Conservation (phyloP, 2,329 filamentous ascomycete species). For the Kalmusia sp. region DNA sequence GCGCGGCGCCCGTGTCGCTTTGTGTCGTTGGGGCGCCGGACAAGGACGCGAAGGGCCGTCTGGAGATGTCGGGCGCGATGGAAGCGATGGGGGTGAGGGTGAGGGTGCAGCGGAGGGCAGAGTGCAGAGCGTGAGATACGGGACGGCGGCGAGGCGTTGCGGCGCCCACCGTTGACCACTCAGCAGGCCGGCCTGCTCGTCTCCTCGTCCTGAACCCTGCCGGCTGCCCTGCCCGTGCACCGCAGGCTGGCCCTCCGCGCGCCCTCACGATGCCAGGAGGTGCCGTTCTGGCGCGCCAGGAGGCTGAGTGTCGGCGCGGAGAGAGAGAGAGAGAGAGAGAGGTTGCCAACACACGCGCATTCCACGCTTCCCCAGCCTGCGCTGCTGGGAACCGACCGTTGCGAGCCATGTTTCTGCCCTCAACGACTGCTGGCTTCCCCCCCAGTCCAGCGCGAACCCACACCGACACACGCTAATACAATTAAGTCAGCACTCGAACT, state of each 20-base stretch:
- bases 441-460: not conserved
- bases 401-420: conserved; percentile 1
- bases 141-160: conserved; percentile 2
- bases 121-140: conserved; percentile 3
- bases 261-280: too few species aligned
- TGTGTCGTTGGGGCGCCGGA: conserved; percentile 1
- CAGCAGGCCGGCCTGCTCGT: conserved; percentile 7
- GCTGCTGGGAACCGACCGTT: not conserved
- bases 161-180: conserved; percentile 4
- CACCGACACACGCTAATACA: not conserved
- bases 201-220: not conserved
- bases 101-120: conserved; percentile 1
- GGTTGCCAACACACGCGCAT: too few species aligned
- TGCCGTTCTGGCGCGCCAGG: too few species aligned
- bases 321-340: too few species aligned
- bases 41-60: conserved; percentile 3
- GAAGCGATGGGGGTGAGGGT: conserved; percentile 7
- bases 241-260: too few species aligned
- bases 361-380: not conserved
- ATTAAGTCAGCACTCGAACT: too few species aligned
- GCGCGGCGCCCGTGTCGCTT: conserved; percentile 7
- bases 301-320: too few species aligned
- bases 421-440: not conserved
- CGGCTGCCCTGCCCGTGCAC: not conserved
- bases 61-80: not conserved